A percentile compares a stretch with the other conserved stretches of the same genome.
phyloP scores from a whole-genome alignment of 495 filamentous ascomycete genomes.

The Aspergillus ostianus region DNA sequence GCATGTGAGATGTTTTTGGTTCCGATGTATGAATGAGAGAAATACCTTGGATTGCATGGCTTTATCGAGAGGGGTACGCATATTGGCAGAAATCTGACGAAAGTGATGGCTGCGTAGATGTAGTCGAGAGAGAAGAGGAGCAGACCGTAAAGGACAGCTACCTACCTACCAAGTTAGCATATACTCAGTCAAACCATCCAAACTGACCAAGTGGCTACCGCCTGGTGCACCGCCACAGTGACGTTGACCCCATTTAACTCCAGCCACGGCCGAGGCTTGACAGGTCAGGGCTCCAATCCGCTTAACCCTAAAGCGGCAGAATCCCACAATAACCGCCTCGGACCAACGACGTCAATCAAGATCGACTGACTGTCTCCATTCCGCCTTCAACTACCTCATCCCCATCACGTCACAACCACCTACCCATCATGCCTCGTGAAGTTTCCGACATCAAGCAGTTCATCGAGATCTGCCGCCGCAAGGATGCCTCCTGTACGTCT shows the following conservation, averaged over 20 bases:
- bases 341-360: conserved; percentile 17
- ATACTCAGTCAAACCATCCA: not conserved
- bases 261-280: conserved; percentile 1
- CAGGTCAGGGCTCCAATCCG: conserved; percentile 8
- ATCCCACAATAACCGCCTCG: conserved; percentile 19
- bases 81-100: conserved; percentile 17
- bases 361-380: conserved; percentile 12
- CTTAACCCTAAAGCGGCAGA: conserved; percentile 15
- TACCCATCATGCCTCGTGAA: conserved; percentile 87
- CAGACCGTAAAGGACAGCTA: not conserved
- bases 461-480: conserved; percentile 99
- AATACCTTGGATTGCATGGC: conserved; percentile 76
- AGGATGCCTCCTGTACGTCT: conserved; percentile 91
- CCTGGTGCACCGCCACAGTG: conserved; percentile 11
- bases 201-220: not conserved
- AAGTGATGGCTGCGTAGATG: not conserved
- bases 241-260: too few relatives aligned
- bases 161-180: not conserved
- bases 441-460: conserved; percentile 99
- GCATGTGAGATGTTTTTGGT: not conserved
- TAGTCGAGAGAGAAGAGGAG: not conserved
- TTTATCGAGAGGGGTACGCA: conserved; percentile 74
- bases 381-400: conserved; percentile 9
- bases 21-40: not conserved
- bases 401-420: conserved; percentile 14